Evolutionary conservation across 2,329 filamentous ascomycete species (phyloP), one percentile per base, ranked within the genome.

Genomic region (Pseudogymnoascus pannorum): DNA sequence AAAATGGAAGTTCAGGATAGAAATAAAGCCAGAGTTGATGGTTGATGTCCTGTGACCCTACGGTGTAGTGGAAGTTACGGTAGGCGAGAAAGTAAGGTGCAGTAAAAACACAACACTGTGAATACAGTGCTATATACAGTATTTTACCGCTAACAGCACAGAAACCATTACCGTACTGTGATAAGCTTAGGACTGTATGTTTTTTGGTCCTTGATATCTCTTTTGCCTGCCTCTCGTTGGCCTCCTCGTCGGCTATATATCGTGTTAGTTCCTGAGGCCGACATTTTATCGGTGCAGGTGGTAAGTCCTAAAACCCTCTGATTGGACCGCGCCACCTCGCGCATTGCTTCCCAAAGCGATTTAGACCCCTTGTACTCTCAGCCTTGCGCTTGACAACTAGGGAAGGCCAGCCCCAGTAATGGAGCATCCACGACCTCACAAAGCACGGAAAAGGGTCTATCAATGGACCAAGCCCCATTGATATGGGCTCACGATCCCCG

Each of bases 271-370:
- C n/a, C 8, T 18, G 24, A 54, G n/a, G n/a, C 48, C 12, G 24
- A 29, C 26, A 54, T 31, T 54, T 29, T 2, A 31, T 29, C 5
- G 48, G 5, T 31, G 24, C 16, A 31, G 9, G n/a, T n/a, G 26
- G 48, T 18, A 26, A 7, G 5, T 18, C n/a, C 9, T 18, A 31
- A 12, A 2, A 3, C 8, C 1, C n/a, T 54, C n/a, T 54, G 48
- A 54, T 54, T 54, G 48, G 48, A n/a, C n/a, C 24, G 24, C n/a
- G 48, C 48, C 48, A 54, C 24, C 48, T 54, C 48, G 48, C 48
- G 48, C 48, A 31, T 31, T 54, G 48, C 48, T 54, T 54, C 48
- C 48, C 48, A 54, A 54, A 12, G 48, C 48, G 48, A 26, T 54
- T 54, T 54, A 54, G 26, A 31, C 26, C 24, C 44, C 24, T 12